Evolutionary conservation across 129 eudicot species (phyloP), one percentile per base, ranked within the genome.

Genomic region (Escallonia rubra): DNA sequence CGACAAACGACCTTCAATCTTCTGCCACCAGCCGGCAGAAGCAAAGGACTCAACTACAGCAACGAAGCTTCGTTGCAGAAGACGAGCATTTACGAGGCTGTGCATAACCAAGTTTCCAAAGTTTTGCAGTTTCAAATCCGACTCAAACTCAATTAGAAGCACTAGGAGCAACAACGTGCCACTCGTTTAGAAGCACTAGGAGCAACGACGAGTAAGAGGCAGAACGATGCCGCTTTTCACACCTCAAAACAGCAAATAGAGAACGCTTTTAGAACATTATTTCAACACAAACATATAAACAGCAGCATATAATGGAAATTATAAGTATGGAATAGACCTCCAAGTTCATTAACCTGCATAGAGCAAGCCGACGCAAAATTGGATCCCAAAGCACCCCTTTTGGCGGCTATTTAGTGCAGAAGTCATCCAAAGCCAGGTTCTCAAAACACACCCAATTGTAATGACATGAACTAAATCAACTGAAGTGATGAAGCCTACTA

Each of bases 221-320:
- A 49, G 65, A 70, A 68, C 74, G 74, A 72, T 74, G 78, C 75
- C 70, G 85, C 64, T 65, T 71, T 79, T 70, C 79, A 67, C 65
- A 80, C 82, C 86, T 80, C 90, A 80, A 60, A 78, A 80, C 73
- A 84, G 57, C 70, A 63, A 67, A 73, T n/a, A 46, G 48, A 50
- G 41, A 68, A 23, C 51, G 66, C 63, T 73, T 83, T 57, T 79
- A 80, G 73, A 72, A 79, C 41, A 60, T 53, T 45, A 68, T 56
- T 43, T 54, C 15, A 46, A 44, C 38, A 54, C 57, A 50, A 41
- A 41, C 43, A 58, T 69, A 10, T 3, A 63, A 51, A 38, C 16
- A 60, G 44, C 50, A 48, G 39, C 39, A 74, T 54, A 23, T 2
- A 15, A 23, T n/a, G 10, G 13, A 52, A 66, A 16, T 61, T 38